Base-by-base conservation (phyloP, 805 yeast genomes). In the Sungouiozyma ichnusensis region DNA sequence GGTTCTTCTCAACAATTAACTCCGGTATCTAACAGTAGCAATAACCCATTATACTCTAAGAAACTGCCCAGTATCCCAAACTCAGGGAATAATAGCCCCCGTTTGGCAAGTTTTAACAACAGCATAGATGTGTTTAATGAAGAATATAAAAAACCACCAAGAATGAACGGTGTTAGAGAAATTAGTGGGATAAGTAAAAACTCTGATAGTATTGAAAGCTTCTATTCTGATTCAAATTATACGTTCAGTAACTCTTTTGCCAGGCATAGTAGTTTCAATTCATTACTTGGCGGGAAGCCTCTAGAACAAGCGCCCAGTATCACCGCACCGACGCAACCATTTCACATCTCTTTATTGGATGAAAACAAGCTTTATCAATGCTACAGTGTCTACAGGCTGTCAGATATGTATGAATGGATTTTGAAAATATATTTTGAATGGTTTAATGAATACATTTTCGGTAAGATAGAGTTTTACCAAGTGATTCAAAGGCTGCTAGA, bases 371-470 rank as follows among this genome's bases (percentile, higher is more conserved):
- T 76, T 40, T 54, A 70, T 9, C 65, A 62, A 18, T 77, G 82
- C 48, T 53, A 54, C 2, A 59, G 60, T 31, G 69, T 77, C 3
- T 69, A 72, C 62, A 64, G 72, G 0, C 47, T 79, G 13, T 68
- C 72, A 0, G 66, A 65, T 16, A 60, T 79, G 3, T 77, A 73
- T 50, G 53, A 58, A 24, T 79, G 85, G 85, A 71, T 79, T 31
- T 37, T 63, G 6, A 63, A 69, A 41, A 63, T 71, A 24, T 63
- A 75, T 39, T 60, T 62, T 24, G 65, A 62, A 18, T 78, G 84
- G 83, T 66, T 73, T 16, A 74, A 72, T 37, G 76, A 70, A 40
- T 68, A 60, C 52, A 52, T 62, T 7, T 69, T 79, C n/a, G 65
- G 77, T 1, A 65, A 64, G 32, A 56, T 65, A 13, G 82, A 76